Conservation (phyloP, 768 basidiomycete genomes). For the Serendipita vermifera region DNA sequence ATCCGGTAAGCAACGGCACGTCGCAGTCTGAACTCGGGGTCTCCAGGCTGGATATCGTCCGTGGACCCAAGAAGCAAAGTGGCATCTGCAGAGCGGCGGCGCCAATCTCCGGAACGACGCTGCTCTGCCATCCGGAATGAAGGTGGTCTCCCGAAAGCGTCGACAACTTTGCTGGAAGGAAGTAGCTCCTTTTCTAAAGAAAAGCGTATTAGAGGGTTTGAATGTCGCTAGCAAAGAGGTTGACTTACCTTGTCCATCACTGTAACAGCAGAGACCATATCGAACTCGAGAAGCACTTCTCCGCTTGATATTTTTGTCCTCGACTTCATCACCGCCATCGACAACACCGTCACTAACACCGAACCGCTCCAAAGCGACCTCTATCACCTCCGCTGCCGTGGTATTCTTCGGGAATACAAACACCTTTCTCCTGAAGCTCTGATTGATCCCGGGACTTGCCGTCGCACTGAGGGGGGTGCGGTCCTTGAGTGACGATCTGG, state of each 20-base stretch:
- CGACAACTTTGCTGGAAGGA: conserved; percentile 72
- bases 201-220: conserved; percentile 11
- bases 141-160: conserved; percentile 69
- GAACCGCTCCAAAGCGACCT: conserved; percentile 81
- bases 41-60: conserved; percentile 67
- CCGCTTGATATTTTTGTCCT: conserved; percentile 78
- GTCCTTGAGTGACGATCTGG: conserved; percentile 52
- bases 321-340: conserved; percentile 95
- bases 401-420: conserved; percentile 90
- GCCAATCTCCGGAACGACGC: conserved; percentile 44
- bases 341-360: conserved; percentile 96
- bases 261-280: conserved; percentile 58
- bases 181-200: conserved; percentile 58
- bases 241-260: conserved; percentile 50
- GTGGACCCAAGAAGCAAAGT: conserved; percentile 50
- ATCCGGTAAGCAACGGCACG: conserved; percentile 64
- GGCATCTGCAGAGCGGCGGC: conserved; percentile 82
- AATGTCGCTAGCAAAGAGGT: conserved; percentile 10
- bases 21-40: conserved; percentile 83
- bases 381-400: conserved; percentile 93
- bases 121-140: conserved; percentile 45
- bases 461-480: conserved; percentile 31
- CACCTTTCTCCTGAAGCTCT: conserved; percentile 58
- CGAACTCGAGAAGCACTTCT: conserved; percentile 65
- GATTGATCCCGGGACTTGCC: conserved; percentile 41